Conservation (phyloP, 495 filamentous ascomycete genomes). For the Baudoinia panamericana region DNA sequence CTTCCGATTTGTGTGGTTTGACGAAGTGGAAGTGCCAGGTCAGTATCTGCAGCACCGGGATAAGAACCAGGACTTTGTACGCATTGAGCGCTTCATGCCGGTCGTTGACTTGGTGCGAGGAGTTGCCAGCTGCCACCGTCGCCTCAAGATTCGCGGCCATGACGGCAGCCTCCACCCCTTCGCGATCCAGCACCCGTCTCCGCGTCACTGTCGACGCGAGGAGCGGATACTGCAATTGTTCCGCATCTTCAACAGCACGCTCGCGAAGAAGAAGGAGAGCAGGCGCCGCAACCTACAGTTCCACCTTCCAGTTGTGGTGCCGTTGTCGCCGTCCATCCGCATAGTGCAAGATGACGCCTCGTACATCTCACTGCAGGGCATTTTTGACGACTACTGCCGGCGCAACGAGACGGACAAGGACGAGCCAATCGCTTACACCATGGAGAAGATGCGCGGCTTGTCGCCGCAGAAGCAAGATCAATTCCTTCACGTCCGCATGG, state of each 20-base stretch:
- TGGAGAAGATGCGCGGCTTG: conserved; percentile 75
- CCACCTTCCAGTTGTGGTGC: conserved; percentile 87
- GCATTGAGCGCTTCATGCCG: conserved; percentile 90
- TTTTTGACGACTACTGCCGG: conserved; percentile 92
- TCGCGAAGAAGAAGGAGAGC: conserved; percentile 86
- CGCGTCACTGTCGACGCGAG: conserved; percentile 79
- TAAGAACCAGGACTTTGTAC: conserved; percentile 95
- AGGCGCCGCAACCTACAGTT: conserved; percentile 88
- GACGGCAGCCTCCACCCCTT: conserved; percentile 92
- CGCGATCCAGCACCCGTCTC: conserved; percentile 88
- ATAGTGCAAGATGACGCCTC: conserved; percentile 90
- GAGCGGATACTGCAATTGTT: conserved; percentile 95
- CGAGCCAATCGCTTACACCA: conserved; percentile 84
- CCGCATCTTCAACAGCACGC: conserved; percentile 84
- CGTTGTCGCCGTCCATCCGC: conserved; percentile 80
- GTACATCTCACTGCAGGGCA: conserved; percentile 83
- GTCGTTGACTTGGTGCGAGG: conserved; percentile 83
- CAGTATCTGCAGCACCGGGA: conserved; percentile 95
- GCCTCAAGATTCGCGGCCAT: conserved; percentile 92
- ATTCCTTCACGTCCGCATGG: conserved; percentile 52
- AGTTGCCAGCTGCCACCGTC: conserved; percentile 76
- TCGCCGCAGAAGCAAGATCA: conserved; percentile 40
- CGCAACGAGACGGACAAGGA: conserved; percentile 78
- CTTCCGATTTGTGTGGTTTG: conserved; percentile 92
- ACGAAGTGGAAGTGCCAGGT: conserved; percentile 94